Evolutionary conservation across 1,139 yeast species (phyloP), one percentile per base, ranked within the genome.

Genomic region (Insectozyma bohioensis): DNA sequence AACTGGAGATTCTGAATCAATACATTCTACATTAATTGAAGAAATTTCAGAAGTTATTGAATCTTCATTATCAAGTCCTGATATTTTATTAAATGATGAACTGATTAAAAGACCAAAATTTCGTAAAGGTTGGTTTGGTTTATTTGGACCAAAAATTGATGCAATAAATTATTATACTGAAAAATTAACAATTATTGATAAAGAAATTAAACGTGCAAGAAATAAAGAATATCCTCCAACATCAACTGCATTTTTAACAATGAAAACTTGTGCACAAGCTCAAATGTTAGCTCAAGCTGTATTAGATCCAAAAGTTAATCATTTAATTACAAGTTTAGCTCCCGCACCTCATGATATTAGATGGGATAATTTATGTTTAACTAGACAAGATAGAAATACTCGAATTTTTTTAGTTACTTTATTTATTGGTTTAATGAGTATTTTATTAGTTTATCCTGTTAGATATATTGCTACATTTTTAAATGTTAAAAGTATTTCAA

Each of bases 261-360:
- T 86, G 92, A 82, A 80, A 42, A 73, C 86, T 2, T 95, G 85
- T 7, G 85, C 94, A 0, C 80, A 82, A 47, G 95, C 95, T 1
- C 96, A 86, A 53, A 78, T 86, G 83, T 80, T 87, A 6, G 94
- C 95, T 0, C 96, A 87, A 53, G 86, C 95, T 0, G 85, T 85
- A 1, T 62, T 86, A 32, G 94, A 87, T 42, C 95, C 95, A 0
- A 72, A 79, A 35, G 82, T 86, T 1, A 75, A 80, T 50, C 81
- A 82, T 35, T 62, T 86, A 28, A 79, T 85, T 28, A 83, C 94
- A 6, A 71, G 68, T 30, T 63, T 85, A 30, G 95, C 95, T 0
- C 95, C 95, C 0, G 90, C 95, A 2, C 95, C 95, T 2, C 81
- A 80, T 42, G 96, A 86, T 54, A 79, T 86, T 14, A 69, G 83